phyloP scores from a whole-genome alignment of 306 rosid species.

The Lathyrus sativus region DNA sequence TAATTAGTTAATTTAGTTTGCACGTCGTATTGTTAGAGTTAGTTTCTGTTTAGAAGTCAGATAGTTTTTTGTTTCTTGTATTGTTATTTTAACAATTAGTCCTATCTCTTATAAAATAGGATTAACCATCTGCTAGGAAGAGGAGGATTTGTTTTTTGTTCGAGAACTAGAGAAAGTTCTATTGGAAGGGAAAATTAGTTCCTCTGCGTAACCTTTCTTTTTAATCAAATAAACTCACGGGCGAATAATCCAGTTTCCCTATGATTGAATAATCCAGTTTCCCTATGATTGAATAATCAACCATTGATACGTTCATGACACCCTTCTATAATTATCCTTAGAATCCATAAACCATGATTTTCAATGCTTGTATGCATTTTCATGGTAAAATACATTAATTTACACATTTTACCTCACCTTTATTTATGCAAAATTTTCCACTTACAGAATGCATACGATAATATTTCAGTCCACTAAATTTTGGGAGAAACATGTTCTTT shows the following conservation, averaged over 20 bases:
- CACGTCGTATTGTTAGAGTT: not conserved
- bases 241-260: not conserved
- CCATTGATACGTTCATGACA: not conserved
- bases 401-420: not conserved
- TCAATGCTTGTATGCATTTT: constrained; percentile 1
- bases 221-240: not conserved
- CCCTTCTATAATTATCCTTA: not conserved
- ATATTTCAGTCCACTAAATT: constrained; percentile 1
- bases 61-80: too few species aligned
- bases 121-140: not conserved
- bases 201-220: not conserved
- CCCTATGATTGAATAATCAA: not conserved
- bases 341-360: not conserved
- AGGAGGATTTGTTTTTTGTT: not conserved
- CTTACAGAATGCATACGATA: constrained; percentile 11
- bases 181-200: not conserved
- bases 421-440: not conserved
- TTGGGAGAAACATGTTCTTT: constrained; percentile 14
- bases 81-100: too few species aligned
- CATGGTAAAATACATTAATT: not conserved
- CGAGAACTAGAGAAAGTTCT: not conserved
- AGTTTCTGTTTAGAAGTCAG: not conserved
- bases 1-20: not conserved
- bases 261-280: not conserved
- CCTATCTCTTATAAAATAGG: too few species aligned